Conservation (phyloP, 192 early-diverging fungal species). For the Podila verticillata region DNA sequence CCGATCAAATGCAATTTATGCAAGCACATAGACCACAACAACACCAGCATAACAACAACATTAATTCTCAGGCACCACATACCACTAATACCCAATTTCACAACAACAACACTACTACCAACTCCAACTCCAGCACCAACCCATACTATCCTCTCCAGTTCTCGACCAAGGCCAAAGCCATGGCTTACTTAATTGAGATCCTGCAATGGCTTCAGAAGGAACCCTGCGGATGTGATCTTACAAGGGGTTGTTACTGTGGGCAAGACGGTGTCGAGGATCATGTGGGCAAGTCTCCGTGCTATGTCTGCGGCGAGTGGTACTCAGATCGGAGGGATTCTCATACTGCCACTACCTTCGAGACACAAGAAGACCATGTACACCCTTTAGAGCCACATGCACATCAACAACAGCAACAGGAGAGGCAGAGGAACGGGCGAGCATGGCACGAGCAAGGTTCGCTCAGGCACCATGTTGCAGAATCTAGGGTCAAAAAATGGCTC, state of each 20-base stretch:
- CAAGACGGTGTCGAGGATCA: conserved; percentile 40
- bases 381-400: too few species aligned
- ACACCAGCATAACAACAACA: conserved; percentile 9
- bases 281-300: conserved; percentile 34
- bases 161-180: conserved; percentile 41
- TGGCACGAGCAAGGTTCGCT: conserved; percentile 51
- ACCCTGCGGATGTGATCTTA: conserved; percentile 37
- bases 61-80: neutral
- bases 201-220: conserved; percentile 27
- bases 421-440: conserved; percentile 20
- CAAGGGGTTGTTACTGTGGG: conserved; percentile 31
- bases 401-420: neutral
- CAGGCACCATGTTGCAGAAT: conserved; percentile 47
- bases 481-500: conserved; percentile 43
- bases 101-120: neutral
- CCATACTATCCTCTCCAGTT: conserved; percentile 45
- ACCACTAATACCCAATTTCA: neutral
- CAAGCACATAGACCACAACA: neutral
- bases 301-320: conserved; percentile 50
- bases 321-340: conserved; percentile 12
- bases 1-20: neutral
- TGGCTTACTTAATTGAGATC: conserved; percentile 40
- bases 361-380: neutral
- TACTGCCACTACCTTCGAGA: neutral
- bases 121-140: neutral